Conservation (phyloP, 78 protist genomes). For the Reticulomyxa filosa region DNA sequence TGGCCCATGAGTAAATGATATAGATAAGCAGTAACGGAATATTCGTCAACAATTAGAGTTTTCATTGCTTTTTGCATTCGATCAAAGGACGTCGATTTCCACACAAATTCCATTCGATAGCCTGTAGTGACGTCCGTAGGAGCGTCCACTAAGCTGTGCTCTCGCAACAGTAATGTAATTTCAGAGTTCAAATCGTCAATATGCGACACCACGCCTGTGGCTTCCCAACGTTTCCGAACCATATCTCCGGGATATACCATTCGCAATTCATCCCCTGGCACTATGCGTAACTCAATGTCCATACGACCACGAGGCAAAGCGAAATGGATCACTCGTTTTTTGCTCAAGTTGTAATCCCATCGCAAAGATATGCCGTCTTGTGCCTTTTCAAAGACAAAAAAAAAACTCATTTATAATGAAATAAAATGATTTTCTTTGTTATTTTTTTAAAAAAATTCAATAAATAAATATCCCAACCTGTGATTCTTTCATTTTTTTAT, state of each 20-base stretch:
- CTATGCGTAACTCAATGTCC: neutral
- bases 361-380: constrained; percentile 33
- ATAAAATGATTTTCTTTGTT: neutral
- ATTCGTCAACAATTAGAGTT: constrained; percentile 66
- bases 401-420: no score
- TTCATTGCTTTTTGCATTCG: constrained; percentile 63
- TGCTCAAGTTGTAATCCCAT: constrained; percentile 69
- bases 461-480: no score
- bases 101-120: constrained; percentile 68
- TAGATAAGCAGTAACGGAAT: constrained; percentile 43
- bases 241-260: constrained; percentile 20
- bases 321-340: constrained; percentile 53
- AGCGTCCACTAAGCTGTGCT: neutral
- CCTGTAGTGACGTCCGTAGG: constrained; percentile 11
- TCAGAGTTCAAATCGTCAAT: constrained; percentile 36
- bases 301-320: constrained; percentile 38
- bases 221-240: constrained; percentile 26
- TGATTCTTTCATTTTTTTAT: constrained; percentile 44
- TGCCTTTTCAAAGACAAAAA: no score
- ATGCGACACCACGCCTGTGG: constrained; percentile 40
- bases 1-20: constrained; percentile 82
- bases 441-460: neutral
- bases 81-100: constrained; percentile 78
- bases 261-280: constrained; percentile 56
- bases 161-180: constrained; percentile 51